These are phyloP conservation scores for Galerina sulciceps DNA, from an alignment of 768 basidiomycete species.

Conservation along the genomic window DNA sequence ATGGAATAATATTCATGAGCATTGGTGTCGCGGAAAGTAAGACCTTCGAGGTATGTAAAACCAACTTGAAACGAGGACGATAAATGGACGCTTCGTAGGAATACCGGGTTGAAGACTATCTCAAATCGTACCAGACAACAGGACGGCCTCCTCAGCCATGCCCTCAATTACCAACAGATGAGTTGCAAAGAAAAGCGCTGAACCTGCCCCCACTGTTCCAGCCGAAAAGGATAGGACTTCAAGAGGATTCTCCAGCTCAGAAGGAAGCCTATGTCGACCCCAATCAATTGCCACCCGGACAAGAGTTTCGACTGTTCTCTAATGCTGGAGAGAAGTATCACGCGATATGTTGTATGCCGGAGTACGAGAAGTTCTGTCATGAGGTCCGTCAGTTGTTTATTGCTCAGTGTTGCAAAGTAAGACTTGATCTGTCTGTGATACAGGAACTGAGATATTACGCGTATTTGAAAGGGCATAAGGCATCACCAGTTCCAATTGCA, in stretches of 20 bases:
- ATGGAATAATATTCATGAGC: neutral
- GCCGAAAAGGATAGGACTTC: conserved; percentile 30
- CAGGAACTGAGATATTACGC: conserved; percentile 51
- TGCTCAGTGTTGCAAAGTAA: neutral
- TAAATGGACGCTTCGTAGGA: conserved; percentile 48
- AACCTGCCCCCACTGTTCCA: conserved; percentile 57
- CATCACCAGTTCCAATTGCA: conserved; percentile 28
- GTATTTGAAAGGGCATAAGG: conserved; percentile 40
- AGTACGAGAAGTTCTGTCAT: conserved; percentile 38
- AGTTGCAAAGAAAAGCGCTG: conserved; percentile 44
- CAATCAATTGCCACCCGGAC: conserved; percentile 18
- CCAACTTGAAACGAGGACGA: neutral
- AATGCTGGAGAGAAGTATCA: conserved; percentile 35
- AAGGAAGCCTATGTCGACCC: neutral
- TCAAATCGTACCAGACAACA: conserved; percentile 49
- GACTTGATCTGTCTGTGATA: conserved; percentile 5
- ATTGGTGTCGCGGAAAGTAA: neutral
- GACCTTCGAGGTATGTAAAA: neutral
- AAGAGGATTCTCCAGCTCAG: neutral
- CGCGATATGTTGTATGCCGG: conserved; percentile 40
- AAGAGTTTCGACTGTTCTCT: conserved; percentile 19
- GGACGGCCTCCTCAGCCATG: conserved; percentile 49
- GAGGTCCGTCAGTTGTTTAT: conserved; percentile 40
- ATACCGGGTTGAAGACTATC: conserved; percentile 57
- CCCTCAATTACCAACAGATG: conserved; percentile 48